These are phyloP conservation scores for Leucocoprinus sp. DNA, from an alignment of 768 basidiomycete species.

Conservation along the genomic window DNA sequence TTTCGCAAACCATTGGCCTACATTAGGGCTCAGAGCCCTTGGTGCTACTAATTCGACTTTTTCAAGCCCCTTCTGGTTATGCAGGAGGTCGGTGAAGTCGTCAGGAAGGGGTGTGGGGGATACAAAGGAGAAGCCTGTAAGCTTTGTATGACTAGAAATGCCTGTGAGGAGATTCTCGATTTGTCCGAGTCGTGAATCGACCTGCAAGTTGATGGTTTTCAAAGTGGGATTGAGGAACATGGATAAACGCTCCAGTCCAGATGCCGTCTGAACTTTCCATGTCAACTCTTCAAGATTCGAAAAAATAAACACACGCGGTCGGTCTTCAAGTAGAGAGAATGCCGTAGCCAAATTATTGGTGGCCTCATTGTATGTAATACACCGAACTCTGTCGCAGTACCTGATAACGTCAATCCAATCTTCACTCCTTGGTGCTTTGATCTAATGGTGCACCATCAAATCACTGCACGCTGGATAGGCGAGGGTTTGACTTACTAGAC, in stretches of 20 bases:
- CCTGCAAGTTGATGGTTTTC: conserved; percentile 52
- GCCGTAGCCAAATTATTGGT: conserved; percentile 57
- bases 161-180: conserved; percentile 56
- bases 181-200: conserved; percentile 47
- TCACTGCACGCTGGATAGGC: neutral
- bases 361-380: conserved; percentile 62
- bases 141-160: conserved; percentile 52
- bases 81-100: conserved; percentile 57
- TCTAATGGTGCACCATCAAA: conserved; percentile 26
- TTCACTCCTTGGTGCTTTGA: conserved; percentile 49
- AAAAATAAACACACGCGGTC: conserved; percentile 56
- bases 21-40: conserved; percentile 58
- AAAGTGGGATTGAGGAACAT: conserved; percentile 63
- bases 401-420: conserved; percentile 63
- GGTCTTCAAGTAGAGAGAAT: conserved; percentile 56
- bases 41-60: conserved; percentile 62
- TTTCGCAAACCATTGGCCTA: conserved; percentile 69
- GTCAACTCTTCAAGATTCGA: conserved; percentile 61
- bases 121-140: conserved; percentile 62
- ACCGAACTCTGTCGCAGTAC: conserved; percentile 62
- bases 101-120: conserved; percentile 66
- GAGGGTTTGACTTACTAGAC: conserved; percentile 49
- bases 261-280: conserved; percentile 64
- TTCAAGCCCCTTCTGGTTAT: conserved; percentile 50
- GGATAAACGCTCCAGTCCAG: conserved; percentile 54